These are phyloP conservation scores for Sordariomycetes sp. DNA, from an alignment of 2,329 filamentous ascomycete genomes.

Conservation along the genomic window DNA sequence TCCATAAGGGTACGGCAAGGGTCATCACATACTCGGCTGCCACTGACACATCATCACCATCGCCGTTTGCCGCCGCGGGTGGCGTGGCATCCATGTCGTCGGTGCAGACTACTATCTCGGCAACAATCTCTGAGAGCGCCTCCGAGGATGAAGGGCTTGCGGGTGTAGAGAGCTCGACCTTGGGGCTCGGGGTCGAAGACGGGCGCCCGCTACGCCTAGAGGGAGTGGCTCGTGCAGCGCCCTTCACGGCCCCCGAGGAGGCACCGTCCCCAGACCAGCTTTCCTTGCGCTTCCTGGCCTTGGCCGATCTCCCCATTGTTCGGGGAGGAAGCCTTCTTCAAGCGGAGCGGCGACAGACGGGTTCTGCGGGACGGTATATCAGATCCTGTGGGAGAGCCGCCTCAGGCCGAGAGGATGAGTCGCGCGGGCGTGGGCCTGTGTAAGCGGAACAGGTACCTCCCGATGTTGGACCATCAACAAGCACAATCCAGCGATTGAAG, in stretches of 20 bases:
- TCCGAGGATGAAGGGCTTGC: constrained; percentile 22
- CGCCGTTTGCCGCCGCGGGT: constrained; percentile 9
- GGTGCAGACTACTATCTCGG: constrained; percentile 34
- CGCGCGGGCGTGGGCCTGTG: not conserved
- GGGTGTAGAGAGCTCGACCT: constrained; percentile 10
- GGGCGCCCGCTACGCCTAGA: not conserved
- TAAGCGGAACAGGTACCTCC: not conserved
- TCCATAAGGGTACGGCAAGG: not conserved
- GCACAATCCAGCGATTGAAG: not conserved
- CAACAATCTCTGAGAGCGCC: constrained; percentile 21
- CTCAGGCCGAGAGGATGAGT: not conserved
- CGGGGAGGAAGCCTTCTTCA: not conserved
- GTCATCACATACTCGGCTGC: constrained; percentile 1
- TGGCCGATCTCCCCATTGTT: constrained; percentile 2
- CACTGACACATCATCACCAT: not conserved
- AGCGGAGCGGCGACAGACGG: not conserved
- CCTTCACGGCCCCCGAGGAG: not conserved
- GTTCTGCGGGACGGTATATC: not conserved
- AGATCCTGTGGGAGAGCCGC: not conserved
- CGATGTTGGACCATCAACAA: not conserved
- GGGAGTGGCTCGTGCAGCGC: not conserved
- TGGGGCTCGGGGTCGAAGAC: not conserved
- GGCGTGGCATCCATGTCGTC: constrained; percentile 21
- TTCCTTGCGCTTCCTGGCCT: constrained; percentile 1
- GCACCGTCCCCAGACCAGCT: not conserved